Evolutionary conservation across 805 yeast genomes (phyloP), one percentile per base, ranked within the genome.

Genomic region (Wickerhamomyces bisporus): DNA sequence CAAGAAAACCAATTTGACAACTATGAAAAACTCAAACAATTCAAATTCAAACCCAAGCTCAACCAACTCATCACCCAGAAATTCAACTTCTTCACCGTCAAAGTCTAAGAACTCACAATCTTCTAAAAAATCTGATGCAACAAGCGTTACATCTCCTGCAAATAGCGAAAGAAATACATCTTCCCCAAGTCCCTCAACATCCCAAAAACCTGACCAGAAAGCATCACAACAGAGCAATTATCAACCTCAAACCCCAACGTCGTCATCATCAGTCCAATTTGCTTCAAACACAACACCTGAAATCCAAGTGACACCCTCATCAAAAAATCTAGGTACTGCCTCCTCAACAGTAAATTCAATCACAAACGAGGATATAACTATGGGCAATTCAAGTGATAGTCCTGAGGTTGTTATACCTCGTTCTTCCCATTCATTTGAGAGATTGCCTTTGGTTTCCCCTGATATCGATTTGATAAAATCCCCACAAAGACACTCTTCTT

Each of bases 401-500:
- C 36, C 36, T 16, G 45, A 52, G 32, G 43, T 45, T 24, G 33
- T 43, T 35, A 62, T 64, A 41, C 68, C 73, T 40, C 59, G 66
- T 32, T 61, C 71, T 9, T 66, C 78, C 26, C 76, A 70, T 50
- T 74, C 75, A 24, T 70, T 71, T 54, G 86, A 71, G 53, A 68
- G 75, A 51, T 62, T 77, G 39, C 74, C 78, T 7, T 68, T 81
- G 3, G 82, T 83, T 26, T 69, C 83, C 48, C 70, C 75, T 43
- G 86, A 86, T 48, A 71, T 89, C 41, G 98, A 89, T 53, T 72
- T 89, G 49, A 82, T 89, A 36, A 73, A 79, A 57, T 73, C 84
- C 3, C 96, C 97, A 17, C 87, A 85, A 55, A 78, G 98, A 57
- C 98, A 91, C 59, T 83, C 91, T 36, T 85, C 95, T 21, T 86